These are phyloP conservation scores for Plasmodium vivax DNA, from an alignment of 169 alveolate genomes.

Conservation along the genomic window DNA sequence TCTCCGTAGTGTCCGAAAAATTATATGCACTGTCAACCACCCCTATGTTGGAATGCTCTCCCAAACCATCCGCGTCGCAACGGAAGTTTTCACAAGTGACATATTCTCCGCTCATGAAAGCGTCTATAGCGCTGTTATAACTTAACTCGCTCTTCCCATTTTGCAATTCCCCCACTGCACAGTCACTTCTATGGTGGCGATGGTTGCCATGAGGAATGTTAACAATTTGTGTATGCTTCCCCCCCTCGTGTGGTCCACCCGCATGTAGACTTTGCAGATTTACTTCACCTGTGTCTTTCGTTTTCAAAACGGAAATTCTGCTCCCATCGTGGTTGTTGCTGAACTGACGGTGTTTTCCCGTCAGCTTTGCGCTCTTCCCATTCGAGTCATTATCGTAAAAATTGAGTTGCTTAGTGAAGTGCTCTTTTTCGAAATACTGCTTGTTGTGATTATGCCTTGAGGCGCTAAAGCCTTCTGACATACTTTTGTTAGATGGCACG, in stretches of 20 bases:
- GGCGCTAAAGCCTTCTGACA: neutral
- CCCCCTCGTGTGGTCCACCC: neutral
- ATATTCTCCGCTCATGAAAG: conserved; percentile 10
- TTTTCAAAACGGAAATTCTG: conserved; percentile 4
- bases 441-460: conserved; percentile 1
- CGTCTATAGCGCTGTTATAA: conserved; percentile 11
- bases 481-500: neutral
- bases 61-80: neutral
- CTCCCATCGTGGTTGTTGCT: neutral
- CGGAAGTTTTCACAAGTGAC: conserved; percentile 19
- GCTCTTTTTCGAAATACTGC: neutral
- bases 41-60: conserved; percentile 19
- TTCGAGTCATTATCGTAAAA: neutral
- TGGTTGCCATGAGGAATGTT: neutral
- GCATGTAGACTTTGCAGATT: neutral
- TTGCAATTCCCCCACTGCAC: neutral
- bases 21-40: neutral
- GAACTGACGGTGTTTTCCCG: neutral
- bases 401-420: neutral
- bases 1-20: neutral
- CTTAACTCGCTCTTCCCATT: conserved; percentile 7
- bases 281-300: neutral
- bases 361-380: neutral
- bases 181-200: neutral
- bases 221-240: neutral